Base-by-base conservation (phyloP, 2,329 filamentous ascomycete species). In the Gaeumannomyces tritici region DNA sequence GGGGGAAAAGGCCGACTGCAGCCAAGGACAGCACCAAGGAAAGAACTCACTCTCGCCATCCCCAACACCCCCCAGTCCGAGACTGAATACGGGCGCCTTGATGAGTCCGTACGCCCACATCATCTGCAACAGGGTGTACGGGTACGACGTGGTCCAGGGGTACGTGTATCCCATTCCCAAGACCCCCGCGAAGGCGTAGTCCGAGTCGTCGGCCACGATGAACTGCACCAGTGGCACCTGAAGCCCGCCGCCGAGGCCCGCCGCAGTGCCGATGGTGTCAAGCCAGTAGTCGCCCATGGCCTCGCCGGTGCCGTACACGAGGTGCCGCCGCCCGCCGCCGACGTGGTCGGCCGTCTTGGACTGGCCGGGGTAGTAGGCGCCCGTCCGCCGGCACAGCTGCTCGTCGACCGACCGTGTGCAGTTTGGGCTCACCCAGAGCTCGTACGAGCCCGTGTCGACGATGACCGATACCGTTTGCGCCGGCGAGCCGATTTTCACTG, bases 381-480 rank as follows among this genome's bases (percentile, higher is more conserved):
- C 73, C 57, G 72, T 71, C 55, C 65, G 70, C 62, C 67, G 66
- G 62, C 73, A 74, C 21, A 73, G 69, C 1, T 64, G 55, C 11
- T 63, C 63, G 47, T 73, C 72, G 6, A 72, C 70, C 24, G 73
- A 73, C 15, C 68, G 70, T 11, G 64, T 65, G 64, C 74, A 76
- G 24, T 69, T 67, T 4, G 74, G 74, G 58, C 75, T 72, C 6
- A 76, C 71, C 67, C 74, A 74, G 29, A 75, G 68, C 61, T 75
- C 72, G 60, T 70, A 74, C 0, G 74, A 76, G 8, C 74, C 74
- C 2, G 74, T 76, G 61, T 76, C 74, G 54, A 76, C 66, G 28
- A 73, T 71, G 11, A 75, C 70, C 21, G 70, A 72, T 61, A 75
- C 65, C n/a, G 59, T 66, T 63, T 76, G 74, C 8, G 69, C 67